Percentiles rank a stretch among this genome's conserved stretches.
Conservation (phyloP, 805 yeast species). For the Ogataea parapolymorpha region DNA sequence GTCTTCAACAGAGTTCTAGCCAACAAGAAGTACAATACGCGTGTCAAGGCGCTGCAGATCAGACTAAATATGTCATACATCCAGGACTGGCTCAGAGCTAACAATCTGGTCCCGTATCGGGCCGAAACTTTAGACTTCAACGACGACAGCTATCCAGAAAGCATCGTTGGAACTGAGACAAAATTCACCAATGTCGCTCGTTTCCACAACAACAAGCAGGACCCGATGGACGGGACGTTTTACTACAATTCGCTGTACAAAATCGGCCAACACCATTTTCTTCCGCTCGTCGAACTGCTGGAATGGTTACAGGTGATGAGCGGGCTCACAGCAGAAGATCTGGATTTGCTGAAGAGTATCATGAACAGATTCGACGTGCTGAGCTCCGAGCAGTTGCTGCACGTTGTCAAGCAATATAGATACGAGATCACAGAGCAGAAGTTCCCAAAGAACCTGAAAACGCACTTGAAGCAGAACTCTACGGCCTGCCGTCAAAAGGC, state of each 20-base stretch:
- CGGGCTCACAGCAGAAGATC: constrained; percentile 44
- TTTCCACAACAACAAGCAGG: constrained; percentile 28
- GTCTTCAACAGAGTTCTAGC: constrained; percentile 71
- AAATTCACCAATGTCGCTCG: constrained; percentile 30
- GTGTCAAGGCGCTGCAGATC: constrained; percentile 86
- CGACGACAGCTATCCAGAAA: constrained; percentile 34
- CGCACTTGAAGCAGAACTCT: constrained; percentile 36
- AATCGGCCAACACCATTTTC: constrained; percentile 63
- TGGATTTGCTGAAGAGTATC: constrained; percentile 57
- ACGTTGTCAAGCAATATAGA: constrained; percentile 69
- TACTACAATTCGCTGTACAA: constrained; percentile 63
- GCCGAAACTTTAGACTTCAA: constrained; percentile 25
- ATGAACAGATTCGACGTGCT: constrained; percentile 51
- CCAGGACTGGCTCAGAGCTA: constrained; percentile 90
- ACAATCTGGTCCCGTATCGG: constrained; percentile 47
- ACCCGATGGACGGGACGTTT: constrained; percentile 51
- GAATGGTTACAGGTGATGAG: constrained; percentile 92
- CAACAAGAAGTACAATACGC: constrained; percentile 66
- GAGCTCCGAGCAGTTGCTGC: constrained; percentile 66
- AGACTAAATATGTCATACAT: constrained; percentile 79
- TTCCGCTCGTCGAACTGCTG: constrained; percentile 71
- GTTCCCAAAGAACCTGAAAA: constrained; percentile 51
- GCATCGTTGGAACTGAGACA: constrained; percentile 22
- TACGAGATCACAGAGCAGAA: constrained; percentile 80
- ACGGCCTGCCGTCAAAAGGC: constrained; percentile 17